phyloP scores from a whole-genome alignment of 139 green algal species.

The Coccomyxa sp. region DNA sequence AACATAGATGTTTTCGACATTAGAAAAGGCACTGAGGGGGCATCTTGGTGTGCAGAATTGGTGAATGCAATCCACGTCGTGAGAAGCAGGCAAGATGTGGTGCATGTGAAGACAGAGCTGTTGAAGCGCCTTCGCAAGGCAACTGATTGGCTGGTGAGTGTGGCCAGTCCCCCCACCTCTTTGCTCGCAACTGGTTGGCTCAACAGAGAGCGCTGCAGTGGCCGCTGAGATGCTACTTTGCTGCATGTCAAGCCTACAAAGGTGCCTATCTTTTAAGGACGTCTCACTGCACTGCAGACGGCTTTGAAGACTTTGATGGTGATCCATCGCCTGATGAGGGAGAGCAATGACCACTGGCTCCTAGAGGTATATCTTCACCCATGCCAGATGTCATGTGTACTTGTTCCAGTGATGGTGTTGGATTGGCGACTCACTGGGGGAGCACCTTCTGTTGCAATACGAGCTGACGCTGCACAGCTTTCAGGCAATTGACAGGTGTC shows the following conservation, averaged over 20 bases:
- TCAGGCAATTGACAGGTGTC: background rate
- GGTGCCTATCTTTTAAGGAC: too few species aligned
- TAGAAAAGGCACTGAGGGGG: background rate
- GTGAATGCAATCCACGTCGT: constrained; percentile 22
- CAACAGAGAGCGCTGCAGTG: too few species aligned
- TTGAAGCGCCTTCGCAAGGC: constrained; percentile 29
- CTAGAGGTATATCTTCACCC: constrained; percentile 39
- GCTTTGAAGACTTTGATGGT: constrained; percentile 83
- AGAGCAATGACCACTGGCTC: constrained; percentile 67
- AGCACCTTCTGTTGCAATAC: background rate
- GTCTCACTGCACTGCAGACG: constrained; percentile 22
- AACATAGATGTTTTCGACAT: too few species aligned
- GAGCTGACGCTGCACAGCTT: background rate
- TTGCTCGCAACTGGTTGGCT: too few species aligned
- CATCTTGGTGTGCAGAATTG: constrained; percentile 19
- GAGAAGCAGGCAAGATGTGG: constrained; percentile 1
- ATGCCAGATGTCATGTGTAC: background rate
- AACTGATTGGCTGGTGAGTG: constrained; percentile 47
- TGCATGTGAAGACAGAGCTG: constrained; percentile 28
- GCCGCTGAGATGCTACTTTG: too few species aligned
- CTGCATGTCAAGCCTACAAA: too few species aligned
- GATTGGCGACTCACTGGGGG: background rate
- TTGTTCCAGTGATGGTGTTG: too few species aligned
- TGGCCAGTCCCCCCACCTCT: background rate
- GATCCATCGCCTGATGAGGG: constrained; percentile 81